These are phyloP conservation scores for Aureobasidium sp. DNA, from an alignment of 2,329 filamentous ascomycete species.

Conservation along the genomic window DNA sequence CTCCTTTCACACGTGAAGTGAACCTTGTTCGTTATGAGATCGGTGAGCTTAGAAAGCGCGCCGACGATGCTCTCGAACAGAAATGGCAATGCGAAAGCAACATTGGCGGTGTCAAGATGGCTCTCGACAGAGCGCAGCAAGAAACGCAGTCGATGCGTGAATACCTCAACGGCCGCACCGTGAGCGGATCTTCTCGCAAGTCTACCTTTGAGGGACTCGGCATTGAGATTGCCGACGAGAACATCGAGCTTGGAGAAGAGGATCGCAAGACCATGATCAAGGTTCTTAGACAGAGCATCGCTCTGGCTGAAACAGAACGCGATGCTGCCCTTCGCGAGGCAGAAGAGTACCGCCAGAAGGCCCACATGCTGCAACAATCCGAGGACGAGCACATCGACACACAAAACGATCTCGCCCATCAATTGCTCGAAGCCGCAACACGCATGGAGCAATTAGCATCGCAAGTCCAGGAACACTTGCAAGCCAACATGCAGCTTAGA, in stretches of 20 bases:
- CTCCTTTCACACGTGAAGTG: slow-evolving; percentile 80
- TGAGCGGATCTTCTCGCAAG: not conserved
- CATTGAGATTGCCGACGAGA: slow-evolving; percentile 17
- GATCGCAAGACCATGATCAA: slow-evolving; percentile 49
- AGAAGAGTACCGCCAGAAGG: slow-evolving; percentile 53
- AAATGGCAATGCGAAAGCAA: slow-evolving; percentile 96
- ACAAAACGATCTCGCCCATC: slow-evolving; percentile 58
- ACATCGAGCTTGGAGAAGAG: slow-evolving; percentile 25
- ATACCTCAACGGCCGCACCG: slow-evolving; percentile 35
- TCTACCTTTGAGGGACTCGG: slow-evolving; percentile 14
- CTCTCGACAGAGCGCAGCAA: slow-evolving; percentile 88
- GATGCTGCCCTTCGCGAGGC: slow-evolving; percentile 64
- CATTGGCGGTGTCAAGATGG: slow-evolving; percentile 83
- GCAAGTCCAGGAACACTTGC: slow-evolving; percentile 73
- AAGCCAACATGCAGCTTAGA: slow-evolving; percentile 69
- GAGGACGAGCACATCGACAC: slow-evolving; percentile 55
- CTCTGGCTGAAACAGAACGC: slow-evolving; percentile 62
- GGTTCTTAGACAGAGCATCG: slow-evolving; percentile 61
- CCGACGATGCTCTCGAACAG: slow-evolving; percentile 88
- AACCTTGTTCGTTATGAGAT: slow-evolving; percentile 75
- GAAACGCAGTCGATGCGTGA: slow-evolving; percentile 78
- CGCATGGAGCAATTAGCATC: slow-evolving; percentile 73
- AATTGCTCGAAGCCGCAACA: slow-evolving; percentile 65
- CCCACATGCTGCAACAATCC: slow-evolving; percentile 52
- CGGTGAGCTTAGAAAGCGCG: slow-evolving; percentile 71